phyloP scores from a whole-genome alignment of 140 eudicot genomes.

The Erigeron philadelphicus region DNA sequence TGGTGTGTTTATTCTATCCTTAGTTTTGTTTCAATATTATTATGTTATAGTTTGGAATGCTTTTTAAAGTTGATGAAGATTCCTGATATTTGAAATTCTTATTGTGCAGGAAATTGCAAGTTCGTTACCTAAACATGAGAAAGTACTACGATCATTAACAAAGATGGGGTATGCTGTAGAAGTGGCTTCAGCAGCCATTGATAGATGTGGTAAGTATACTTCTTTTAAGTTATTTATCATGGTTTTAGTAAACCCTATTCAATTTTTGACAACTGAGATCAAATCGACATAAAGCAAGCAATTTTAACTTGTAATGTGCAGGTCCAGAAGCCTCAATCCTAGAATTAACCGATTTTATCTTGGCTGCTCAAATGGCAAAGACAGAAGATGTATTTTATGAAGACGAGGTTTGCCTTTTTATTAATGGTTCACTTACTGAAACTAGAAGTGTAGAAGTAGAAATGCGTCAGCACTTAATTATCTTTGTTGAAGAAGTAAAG shows the following conservation, averaged over 20 bases:
- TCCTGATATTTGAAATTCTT: slow-evolving; percentile 8
- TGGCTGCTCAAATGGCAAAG: slow-evolving; percentile 77
- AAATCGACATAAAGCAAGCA: slow-evolving; percentile 3
- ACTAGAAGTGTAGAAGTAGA: neutral
- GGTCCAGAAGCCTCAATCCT: slow-evolving; percentile 63
- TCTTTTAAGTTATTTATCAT: neutral
- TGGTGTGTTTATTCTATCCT: neutral
- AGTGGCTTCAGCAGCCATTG: slow-evolving; percentile 69
- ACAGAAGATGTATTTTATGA: slow-evolving; percentile 35
- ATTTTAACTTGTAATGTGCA: slow-evolving; percentile 23
- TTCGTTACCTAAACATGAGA: slow-evolving; percentile 41
- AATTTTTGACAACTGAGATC: neutral
- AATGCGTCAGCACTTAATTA: no score
- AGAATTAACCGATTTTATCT: slow-evolving; percentile 63
- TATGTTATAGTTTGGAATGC: neutral
- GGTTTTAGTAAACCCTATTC: neutral
- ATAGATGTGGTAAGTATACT: slow-evolving; percentile 65
- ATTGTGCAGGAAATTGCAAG: slow-evolving; percentile 39
- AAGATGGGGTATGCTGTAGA: slow-evolving; percentile 67
- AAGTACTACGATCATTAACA: slow-evolving; percentile 35
- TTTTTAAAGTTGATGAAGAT: slow-evolving; percentile 1
- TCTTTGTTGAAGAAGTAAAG: no score
- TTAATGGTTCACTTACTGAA: neutral
- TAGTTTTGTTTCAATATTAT: neutral
- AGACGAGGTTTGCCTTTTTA: slow-evolving; percentile 42